phyloP scores from a whole-genome alignment of 2,329 filamentous ascomycete species.

The Hymenoscyphus infarciens region DNA sequence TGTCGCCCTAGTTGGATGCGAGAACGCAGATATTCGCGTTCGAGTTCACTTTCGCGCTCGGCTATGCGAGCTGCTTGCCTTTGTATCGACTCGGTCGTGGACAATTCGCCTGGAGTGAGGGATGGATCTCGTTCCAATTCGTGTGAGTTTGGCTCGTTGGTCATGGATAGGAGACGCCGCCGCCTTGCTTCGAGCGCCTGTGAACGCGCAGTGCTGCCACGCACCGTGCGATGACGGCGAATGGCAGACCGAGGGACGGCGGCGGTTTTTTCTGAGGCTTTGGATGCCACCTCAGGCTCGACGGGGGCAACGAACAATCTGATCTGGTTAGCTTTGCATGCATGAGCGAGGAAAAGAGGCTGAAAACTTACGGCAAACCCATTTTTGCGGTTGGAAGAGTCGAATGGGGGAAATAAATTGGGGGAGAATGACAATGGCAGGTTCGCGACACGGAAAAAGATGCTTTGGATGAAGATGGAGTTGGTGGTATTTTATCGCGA shows the following conservation, averaged over 20 bases:
- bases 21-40: slow-evolving; percentile 7
- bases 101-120: slow-evolving; percentile 12
- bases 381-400: slow-evolving; percentile 24
- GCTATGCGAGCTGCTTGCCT: slow-evolving; percentile 18
- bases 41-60: slow-evolving; percentile 21
- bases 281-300: slow-evolving; percentile 29
- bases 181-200: slow-evolving; percentile 23
- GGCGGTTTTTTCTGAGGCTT: slow-evolving; percentile 30
- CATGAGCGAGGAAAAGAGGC: slow-evolving; percentile 10
- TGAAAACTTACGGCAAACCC: slow-evolving; percentile 34
- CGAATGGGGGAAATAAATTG: slow-evolving; percentile 3
- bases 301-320: slow-evolving; percentile 34
- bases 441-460: slow-evolving; percentile 22
- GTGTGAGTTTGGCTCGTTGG: slow-evolving; percentile 20
- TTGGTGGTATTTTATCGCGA: slow-evolving; percentile 21
- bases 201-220: slow-evolving; percentile 21
- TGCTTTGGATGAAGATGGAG: slow-evolving; percentile 15
- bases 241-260: slow-evolving; percentile 33
- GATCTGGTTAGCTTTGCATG: slow-evolving; percentile 22
- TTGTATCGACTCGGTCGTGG: slow-evolving; percentile 12
- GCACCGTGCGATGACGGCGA: slow-evolving; percentile 28
- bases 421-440: not conserved
- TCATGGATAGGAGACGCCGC: slow-evolving; percentile 22
- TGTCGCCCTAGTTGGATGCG: not conserved
- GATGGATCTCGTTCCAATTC: slow-evolving; percentile 17